A percentile compares a stretch with the other conserved stretches of the same genome.
These are phyloP conservation scores for Eucalyptus decipiens DNA, from an alignment of 345 rosid genomes.

Conservation along the genomic window DNA sequence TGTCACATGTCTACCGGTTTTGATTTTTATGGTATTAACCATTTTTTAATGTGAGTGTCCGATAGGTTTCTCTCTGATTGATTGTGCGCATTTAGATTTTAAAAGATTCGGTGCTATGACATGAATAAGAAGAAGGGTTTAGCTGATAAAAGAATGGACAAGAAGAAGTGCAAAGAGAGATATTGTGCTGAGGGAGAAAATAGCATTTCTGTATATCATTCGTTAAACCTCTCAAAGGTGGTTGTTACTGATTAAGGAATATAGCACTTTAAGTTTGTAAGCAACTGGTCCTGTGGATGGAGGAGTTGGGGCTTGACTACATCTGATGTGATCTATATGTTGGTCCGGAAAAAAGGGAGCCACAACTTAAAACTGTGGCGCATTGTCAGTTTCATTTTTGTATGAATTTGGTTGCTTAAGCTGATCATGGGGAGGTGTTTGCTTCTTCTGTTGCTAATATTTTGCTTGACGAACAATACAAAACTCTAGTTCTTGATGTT, in stretches of 20 bases:
- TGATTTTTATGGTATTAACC: too few relatives aligned
- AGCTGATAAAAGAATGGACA: not conserved
- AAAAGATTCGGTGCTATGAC: not conserved
- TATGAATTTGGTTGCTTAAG: not conserved
- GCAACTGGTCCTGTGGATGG: not conserved
- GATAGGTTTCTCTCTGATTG: not conserved
- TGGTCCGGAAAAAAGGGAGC: not conserved
- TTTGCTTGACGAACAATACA: not conserved
- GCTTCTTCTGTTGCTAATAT: not conserved
- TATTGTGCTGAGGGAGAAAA: not conserved
- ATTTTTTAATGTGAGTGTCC: not conserved
- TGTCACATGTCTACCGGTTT: fast-evolving
- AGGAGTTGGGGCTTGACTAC: not conserved
- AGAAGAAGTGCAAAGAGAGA: not conserved
- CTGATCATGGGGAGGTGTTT: not conserved
- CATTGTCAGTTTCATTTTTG: not conserved
- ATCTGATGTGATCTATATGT: not conserved
- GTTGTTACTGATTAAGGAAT: not conserved
- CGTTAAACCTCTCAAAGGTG: not conserved
- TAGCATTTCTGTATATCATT: too few relatives aligned
- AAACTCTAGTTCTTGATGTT: not conserved
- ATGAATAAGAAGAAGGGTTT: not conserved
- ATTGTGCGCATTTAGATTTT: not conserved
- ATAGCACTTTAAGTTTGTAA: not conserved
- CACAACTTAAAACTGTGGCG: not conserved